phyloP scores from a whole-genome alignment of 176 grass and related monocot species.

The Melocanna baccifera region DNA sequence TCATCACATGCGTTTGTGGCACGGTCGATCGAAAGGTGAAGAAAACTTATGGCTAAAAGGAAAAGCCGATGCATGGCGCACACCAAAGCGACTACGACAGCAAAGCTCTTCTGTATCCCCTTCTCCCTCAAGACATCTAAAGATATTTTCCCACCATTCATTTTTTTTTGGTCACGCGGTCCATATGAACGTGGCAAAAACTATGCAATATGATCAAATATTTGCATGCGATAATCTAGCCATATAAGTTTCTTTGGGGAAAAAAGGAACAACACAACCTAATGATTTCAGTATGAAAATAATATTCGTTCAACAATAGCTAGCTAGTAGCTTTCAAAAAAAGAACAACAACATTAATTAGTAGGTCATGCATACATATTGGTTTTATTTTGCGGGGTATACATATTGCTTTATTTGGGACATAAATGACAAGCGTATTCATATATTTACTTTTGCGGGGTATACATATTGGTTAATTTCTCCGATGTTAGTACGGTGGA shows the following conservation, averaged over 20 bases:
- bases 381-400: too few relatives aligned
- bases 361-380: not conserved
- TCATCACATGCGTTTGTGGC: constrained; percentile 16
- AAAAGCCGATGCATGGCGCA: constrained; percentile 33
- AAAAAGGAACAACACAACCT: too few relatives aligned
- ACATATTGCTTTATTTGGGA: not conserved
- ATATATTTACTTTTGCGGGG: not conserved
- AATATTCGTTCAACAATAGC: not conserved
- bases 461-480: too few relatives aligned
- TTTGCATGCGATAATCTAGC: not conserved
- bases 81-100: constrained; percentile 63
- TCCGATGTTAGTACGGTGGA: not conserved
- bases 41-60: constrained; percentile 43
- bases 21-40: constrained; percentile 39
- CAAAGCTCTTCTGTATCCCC: constrained; percentile 63
- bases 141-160: constrained; percentile 39
- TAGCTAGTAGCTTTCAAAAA: not conserved
- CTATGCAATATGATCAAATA: not conserved
- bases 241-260: not conserved
- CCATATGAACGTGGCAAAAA: not conserved
- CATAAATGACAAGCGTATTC: not conserved
- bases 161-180: constrained; percentile 30
- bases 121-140: constrained; percentile 71
- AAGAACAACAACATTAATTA: not conserved
- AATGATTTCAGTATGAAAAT: too few relatives aligned